phyloP scores from a whole-genome alignment of 768 basidiomycete species.

The Coprinopsis sp. region DNA sequence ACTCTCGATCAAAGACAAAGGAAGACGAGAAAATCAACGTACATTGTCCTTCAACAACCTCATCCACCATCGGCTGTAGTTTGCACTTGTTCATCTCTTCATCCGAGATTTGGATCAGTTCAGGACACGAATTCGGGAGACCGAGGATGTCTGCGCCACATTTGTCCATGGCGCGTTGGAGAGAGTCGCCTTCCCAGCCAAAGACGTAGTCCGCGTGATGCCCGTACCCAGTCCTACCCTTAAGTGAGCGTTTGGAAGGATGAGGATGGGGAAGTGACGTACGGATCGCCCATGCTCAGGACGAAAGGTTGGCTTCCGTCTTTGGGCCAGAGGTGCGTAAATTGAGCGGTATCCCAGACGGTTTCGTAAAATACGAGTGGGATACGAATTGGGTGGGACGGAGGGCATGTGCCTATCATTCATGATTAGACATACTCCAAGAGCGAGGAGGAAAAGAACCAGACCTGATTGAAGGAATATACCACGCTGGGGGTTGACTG shows the following conservation, averaged over 20 bases:
- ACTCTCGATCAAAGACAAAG: background rate
- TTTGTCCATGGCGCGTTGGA: constrained; percentile 11
- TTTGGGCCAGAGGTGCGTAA: constrained; percentile 6
- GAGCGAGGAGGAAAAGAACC: too few relatives aligned
- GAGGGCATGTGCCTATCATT: constrained; percentile 4
- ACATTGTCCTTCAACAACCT: constrained; percentile 7
- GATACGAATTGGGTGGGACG: constrained; percentile 7
- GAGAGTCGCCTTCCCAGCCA: constrained; percentile 11
- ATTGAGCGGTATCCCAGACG: constrained; percentile 10
- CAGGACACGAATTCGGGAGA: constrained; percentile 7
- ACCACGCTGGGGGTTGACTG: constrained; percentile 6
- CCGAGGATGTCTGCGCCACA: constrained; percentile 9
- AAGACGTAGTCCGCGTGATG: constrained; percentile 12
- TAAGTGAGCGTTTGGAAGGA: background rate
- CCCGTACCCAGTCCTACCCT: constrained; percentile 7
- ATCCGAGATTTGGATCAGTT: constrained; percentile 8
- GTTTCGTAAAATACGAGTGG: constrained; percentile 10
- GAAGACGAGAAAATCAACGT: background rate
- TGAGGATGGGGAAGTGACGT: background rate
- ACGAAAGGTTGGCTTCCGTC: constrained; percentile 11
- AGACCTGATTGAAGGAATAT: too few relatives aligned
- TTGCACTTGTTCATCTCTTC: constrained; percentile 11
- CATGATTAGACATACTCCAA: too few relatives aligned
- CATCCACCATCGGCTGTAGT: constrained; percentile 3
- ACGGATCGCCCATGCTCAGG: constrained; percentile 10